Base-by-base conservation (phyloP, 345 rosid species). In the Arabidopsis arenosa region DNA sequence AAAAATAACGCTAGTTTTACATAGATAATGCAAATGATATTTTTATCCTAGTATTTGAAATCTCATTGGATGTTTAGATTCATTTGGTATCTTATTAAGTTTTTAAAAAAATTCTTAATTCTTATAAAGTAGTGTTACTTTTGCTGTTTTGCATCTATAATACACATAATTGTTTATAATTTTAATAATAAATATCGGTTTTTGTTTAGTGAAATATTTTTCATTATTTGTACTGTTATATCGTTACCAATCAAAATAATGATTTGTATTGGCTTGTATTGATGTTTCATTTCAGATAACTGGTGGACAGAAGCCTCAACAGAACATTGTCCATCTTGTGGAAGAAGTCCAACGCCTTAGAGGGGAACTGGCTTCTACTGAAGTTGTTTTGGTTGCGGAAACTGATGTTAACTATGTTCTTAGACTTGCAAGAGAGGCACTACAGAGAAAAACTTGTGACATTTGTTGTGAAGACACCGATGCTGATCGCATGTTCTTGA, bases 391-490 rank as follows among this genome's bases (percentile, higher is more conserved):
- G 43, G 85, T 80, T 78, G 61, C 81, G 3, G 82, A 53, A 23
- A 75, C 79, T 51, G 80, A 80, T 65, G 63, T 75, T 30, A 87
- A 83, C 56, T 80, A 47, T 83, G 92, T 83, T 11, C 81, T 63
- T 54, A 83, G 82, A 76, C 83, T 91, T 68, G 93, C 97, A 56
- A 84, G 84, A 79, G 93, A 26, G 52, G 78, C 15, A 53, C 2
- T 9, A 54, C 9, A 0, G 4, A 9, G 68, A 51, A 86, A 86
- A 77, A 86, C 86, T 30, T 89, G 95, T 72, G 75, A 30, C 10
- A 82, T 93, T 36, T 93, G 93, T 79, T 66, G 80, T 36, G 89
- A 83, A 79, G 90, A 86, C 69, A 77, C 68, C 32, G 80, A 84
- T 40, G 65, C 53, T 45, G 66, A 54, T 1, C 51, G 43, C 70